phyloP scores from a whole-genome alignment of 176 grass and related monocot species.

The Paspalum vaginatum region DNA sequence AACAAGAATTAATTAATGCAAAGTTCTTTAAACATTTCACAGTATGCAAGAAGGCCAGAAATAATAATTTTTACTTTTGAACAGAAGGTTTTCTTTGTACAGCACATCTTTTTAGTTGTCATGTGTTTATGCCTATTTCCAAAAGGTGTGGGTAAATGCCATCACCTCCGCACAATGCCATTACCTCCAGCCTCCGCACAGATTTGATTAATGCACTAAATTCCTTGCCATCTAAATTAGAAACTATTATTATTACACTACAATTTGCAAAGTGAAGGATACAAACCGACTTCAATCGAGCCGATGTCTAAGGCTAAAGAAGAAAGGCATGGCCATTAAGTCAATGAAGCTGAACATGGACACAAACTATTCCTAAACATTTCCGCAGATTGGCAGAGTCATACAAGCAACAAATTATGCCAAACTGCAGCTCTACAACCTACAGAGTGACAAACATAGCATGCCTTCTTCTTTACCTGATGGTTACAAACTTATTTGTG shows the following conservation, averaged over 20 bases:
- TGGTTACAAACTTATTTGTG: conserved; percentile 90
- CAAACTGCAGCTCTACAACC: conserved; percentile 30
- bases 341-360: conserved; percentile 40
- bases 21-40: not conserved
- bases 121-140: not conserved
- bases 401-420: conserved; percentile 45
- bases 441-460: conserved; percentile 35
- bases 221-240: conserved; percentile 56
- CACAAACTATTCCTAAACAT: conserved; percentile 50
- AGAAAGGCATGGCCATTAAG: conserved; percentile 38
- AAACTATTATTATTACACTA: conserved; percentile 41
- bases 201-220: conserved; percentile 20
- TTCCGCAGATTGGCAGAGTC: conserved; percentile 39
- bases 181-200: too few species aligned
- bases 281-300: conserved; percentile 34
- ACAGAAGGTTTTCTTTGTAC: not conserved
- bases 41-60: not conserved
- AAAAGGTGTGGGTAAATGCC: not conserved
- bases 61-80: not conserved
- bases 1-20: not conserved
- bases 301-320: conserved; percentile 32
- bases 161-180: too few species aligned
- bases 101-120: too few species aligned
- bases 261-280: conserved; percentile 48
- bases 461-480: conserved; percentile 53